These are phyloP conservation scores for Kickxella alabastrina DNA, from an alignment of 192 early-diverging fungal species.

Conservation along the genomic window DNA sequence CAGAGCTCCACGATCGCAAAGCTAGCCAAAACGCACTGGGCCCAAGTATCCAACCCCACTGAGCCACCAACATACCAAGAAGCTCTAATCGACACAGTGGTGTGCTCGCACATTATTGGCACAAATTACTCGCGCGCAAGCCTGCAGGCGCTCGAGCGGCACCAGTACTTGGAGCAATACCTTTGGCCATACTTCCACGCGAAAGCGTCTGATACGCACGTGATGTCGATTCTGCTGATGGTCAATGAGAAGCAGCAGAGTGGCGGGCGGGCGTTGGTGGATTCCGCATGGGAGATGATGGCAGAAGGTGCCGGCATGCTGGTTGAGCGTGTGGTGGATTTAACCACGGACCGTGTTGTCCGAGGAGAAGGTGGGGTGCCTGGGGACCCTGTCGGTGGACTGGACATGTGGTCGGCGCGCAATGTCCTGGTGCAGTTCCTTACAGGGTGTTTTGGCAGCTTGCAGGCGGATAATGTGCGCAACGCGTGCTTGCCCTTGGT, in stretches of 20 bases:
- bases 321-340: constrained; percentile 23
- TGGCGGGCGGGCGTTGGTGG: constrained; percentile 59
- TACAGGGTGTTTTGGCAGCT: constrained; percentile 75
- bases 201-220: constrained; percentile 47
- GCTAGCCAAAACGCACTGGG: constrained; percentile 13
- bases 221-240: constrained; percentile 78
- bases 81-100: neutral
- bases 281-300: constrained; percentile 63
- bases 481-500: constrained; percentile 73
- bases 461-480: constrained; percentile 77
- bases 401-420: constrained; percentile 40
- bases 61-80: too few species aligned
- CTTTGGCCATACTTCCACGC: constrained; percentile 72
- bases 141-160: constrained; percentile 24
- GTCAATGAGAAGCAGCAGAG: constrained; percentile 88
- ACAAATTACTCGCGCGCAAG: constrained; percentile 1
- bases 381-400: neutral
- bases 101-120: constrained; percentile 6
- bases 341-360: neutral
- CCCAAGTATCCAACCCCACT: too few species aligned
- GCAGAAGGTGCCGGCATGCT: constrained; percentile 48
- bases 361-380: too few species aligned
- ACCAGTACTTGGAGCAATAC: constrained; percentile 53
- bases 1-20: neutral
- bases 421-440: constrained; percentile 68